Conservation (phyloP, 768 basidiomycete genomes). For the Dacryopinax spathularia region DNA sequence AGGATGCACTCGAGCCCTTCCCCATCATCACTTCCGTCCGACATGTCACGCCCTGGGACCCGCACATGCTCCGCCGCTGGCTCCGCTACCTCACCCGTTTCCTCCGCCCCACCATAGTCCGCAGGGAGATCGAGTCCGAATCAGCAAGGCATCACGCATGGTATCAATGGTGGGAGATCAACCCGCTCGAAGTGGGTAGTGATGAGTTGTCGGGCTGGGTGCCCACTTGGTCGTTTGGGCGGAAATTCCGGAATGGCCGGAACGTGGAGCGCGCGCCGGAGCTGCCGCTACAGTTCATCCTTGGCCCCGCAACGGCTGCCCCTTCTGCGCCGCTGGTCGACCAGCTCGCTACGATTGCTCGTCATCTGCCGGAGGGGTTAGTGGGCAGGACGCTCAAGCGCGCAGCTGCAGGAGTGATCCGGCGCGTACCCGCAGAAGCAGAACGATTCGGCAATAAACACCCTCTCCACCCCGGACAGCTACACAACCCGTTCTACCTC, state of each 20-base stretch:
- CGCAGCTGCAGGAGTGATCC: neutral
- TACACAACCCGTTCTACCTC: neutral
- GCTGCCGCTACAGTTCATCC: neutral
- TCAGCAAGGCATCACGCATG: neutral
- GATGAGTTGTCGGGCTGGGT: neutral
- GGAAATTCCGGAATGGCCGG: neutral
- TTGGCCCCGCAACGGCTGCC: neutral
- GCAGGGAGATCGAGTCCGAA: neutral
- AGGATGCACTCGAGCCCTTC: neutral
- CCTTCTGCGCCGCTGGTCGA: neutral
- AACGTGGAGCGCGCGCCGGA: neutral
- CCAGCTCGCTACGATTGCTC: neutral
- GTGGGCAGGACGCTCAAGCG: neutral
- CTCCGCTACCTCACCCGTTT: neutral
- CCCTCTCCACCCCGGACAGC: neutral
- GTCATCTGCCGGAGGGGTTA: neutral
- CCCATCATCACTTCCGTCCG: neutral
- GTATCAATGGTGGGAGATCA: slow-evolving; percentile 2
- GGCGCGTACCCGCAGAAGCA: neutral
- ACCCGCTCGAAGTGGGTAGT: neutral
- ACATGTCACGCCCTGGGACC: neutral
- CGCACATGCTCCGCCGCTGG: neutral
- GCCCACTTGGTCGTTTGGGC: neutral
- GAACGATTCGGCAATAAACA: neutral
- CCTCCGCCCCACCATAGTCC: neutral